Base-by-base conservation (phyloP, 768 basidiomycete species). In the Leccinellum albellum region DNA sequence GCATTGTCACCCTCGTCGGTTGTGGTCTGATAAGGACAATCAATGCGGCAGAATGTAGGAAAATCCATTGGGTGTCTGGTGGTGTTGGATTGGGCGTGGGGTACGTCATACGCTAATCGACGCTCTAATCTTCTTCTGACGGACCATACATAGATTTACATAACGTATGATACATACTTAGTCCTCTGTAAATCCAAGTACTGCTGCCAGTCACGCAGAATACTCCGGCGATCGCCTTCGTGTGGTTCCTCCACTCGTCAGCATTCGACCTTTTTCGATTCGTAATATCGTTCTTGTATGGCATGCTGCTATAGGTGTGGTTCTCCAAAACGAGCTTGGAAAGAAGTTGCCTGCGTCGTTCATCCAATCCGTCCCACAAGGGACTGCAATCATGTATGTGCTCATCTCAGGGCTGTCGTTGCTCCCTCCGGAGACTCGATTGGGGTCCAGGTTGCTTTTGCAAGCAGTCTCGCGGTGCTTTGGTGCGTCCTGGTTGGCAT, bases 241-340 rank as follows among this genome's bases (percentile, higher is more conserved):
- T 76, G 53, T 66, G 68, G 13, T 79, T 79, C 60, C 48, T 68
- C 5, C 73, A 78, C 6, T 58, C 65, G 1, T 76, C 76, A 44
- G 69, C 73, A 1, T 64, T 71, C 50, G 77, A 28, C 23, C 45
- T 17, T 23, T 20, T 21, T 21, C 37, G 26, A 12, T 46, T 20
- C 37, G n/a, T 40, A 4, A 10, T 20, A 20, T n/a, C n/a, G 14
- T 45, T 4, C 17, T 35, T n/a, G 23, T 6, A 24, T n/a, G 5
- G 3, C 4, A 6, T 4, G 14, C 29, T 14, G 7, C 26, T 12
- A 3, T 9, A 83, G 76, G 71, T 73, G 4, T 81, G 81, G 73
- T 84, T 42, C 70, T 85, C 1, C 79, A 81, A 59, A 85, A 82
- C 64, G 57, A 77, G 53, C 75, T 86, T 8, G 64, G 64, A 6